Conservation (phyloP, 2,329 filamentous ascomycete genomes). For the Cladosporium austrohemisphaericum region DNA sequence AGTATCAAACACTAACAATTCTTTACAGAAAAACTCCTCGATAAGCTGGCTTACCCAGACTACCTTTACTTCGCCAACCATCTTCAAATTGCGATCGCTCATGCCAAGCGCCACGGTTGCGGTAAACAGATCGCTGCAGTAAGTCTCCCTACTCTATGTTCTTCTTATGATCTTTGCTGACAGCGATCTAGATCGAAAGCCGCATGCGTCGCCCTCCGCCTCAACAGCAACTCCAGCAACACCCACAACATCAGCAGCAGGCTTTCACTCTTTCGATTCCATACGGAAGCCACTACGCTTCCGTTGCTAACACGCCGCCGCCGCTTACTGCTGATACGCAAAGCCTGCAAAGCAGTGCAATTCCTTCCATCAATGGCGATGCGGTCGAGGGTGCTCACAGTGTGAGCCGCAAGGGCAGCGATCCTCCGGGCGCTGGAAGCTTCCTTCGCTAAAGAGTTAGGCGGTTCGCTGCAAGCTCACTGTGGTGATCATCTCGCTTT, state of each 20-base stretch:
- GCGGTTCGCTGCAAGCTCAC: too few species aligned
- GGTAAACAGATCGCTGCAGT: slow-evolving; percentile 46
- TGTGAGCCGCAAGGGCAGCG: slow-evolving; percentile 1
- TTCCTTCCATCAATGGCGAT: slow-evolving; percentile 33
- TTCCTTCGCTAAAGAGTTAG: neutral
- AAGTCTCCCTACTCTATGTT: slow-evolving; percentile 47
- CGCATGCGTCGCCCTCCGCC: slow-evolving; percentile 42
- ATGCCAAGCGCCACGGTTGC: slow-evolving; percentile 40
- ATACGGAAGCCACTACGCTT: slow-evolving; percentile 26
- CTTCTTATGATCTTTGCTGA: slow-evolving; percentile 26
- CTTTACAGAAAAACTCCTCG: slow-evolving; percentile 70
- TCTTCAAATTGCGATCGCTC: slow-evolving; percentile 44
- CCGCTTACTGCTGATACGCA: slow-evolving; percentile 27
- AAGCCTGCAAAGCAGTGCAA: slow-evolving; percentile 27
- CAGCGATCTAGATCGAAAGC: slow-evolving; percentile 39
- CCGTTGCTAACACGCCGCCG: slow-evolving; percentile 27
- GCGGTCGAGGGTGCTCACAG: slow-evolving; percentile 31
- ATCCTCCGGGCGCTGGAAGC: neutral
- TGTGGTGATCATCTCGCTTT: neutral
- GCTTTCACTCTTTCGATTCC: slow-evolving; percentile 6
- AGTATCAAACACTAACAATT: slow-evolving; percentile 19
- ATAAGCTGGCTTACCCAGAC: slow-evolving; percentile 39
- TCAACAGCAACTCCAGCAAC: slow-evolving; percentile 15
- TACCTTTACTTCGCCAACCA: slow-evolving; percentile 40
- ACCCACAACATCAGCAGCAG: neutral